Evolutionary conservation across 345 rosid genomes (phyloP).

Genomic region (rapeseed (Brassica napus)): Da-Ae NC_063435.1:9926001-9926500

Average conservation of each 20-base stretch:
- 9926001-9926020: background rate
- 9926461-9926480: background rate
- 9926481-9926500: background rate
- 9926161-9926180: background rate
- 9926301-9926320: constrained; percentile 45
- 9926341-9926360: constrained; percentile 62
- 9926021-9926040: background rate
- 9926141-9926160: constrained; percentile 1
- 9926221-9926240: background rate
- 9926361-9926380: background rate
- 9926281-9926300: constrained; percentile 49
- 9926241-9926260: background rate
- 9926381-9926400: background rate
- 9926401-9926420: background rate
- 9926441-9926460: background rate
- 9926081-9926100: background rate
- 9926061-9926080: background rate
- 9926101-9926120: background rate
- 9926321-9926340: constrained; percentile 58
- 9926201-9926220: background rate
- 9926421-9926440: background rate
- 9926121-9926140: background rate
- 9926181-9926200: background rate
- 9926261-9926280: constrained; percentile 12
- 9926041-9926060: background rate